Base-by-base conservation (phyloP, 2,329 filamentous ascomycete species). In the Clarireedia sp. region DNA sequence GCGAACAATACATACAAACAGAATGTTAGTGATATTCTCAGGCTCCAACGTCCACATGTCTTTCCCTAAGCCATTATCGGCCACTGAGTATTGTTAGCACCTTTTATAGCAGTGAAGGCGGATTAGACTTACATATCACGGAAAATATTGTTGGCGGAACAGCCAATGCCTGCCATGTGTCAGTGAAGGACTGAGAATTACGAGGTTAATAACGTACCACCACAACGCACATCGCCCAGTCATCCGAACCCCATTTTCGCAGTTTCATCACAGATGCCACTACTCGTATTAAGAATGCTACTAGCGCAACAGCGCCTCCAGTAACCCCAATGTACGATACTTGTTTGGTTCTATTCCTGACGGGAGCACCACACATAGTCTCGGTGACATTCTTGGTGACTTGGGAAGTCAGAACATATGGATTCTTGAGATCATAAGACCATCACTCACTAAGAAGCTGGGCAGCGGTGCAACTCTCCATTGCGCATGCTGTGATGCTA, bases 1-100 rank as follows among this genome's bases (percentile, higher is more conserved):
- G 12, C 29, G 5, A 26, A 16, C 4, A 24, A 10, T 36, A 53
- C 51, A 36, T 21, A 57, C 40, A 21, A 26, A 47, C 1, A 51
- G 41, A 17, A 56, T 38, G 48, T 38, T 47, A n/a, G 38, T 51
- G 37, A 56, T 53, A 19, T 52, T 33, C 23, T 48, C n/a, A 43
- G 46, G 45, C 24, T 41, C 33, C 10, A 48, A 3, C 3, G 51
- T 53, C 49, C 54, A 56, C n/a, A 56, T 44, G 24, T 53, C 54
- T 40, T 47, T 51, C 16, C 54, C 54, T n/a, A 56, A 43, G 7
- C 49, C 54, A 54, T 53, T 43, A 5, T 56, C 23, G 23, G 54
- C 24, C 38, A 56, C 53, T 55, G 24, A 9, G 2, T 19, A 3
- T 5, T 21, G 21, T 45, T 26, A 29, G 19, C 23, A 44, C 26